phyloP scores from a whole-genome alignment of 2,329 filamentous ascomycete genomes.

The Orbilia quercus region DNA sequence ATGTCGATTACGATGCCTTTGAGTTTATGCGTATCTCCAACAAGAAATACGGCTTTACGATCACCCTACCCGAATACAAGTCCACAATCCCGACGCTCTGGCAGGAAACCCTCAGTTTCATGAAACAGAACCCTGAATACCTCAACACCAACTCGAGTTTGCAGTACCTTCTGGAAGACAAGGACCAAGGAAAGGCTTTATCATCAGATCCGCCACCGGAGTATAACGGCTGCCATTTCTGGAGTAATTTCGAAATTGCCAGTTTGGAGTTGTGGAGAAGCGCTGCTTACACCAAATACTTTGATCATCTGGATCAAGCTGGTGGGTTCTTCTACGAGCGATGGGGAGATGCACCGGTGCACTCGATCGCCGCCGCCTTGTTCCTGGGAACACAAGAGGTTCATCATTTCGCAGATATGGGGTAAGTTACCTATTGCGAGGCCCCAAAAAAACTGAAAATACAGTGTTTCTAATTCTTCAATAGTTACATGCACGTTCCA shows the following conservation, averaged over 20 bases:
- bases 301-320: conserved; percentile 58
- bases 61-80: conserved; percentile 59
- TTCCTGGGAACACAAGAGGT: conserved; percentile 58
- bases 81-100: conserved; percentile 59
- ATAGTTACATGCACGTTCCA: conserved; percentile 54
- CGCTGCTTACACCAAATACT: conserved; percentile 58
- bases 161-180: conserved; percentile 58
- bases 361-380: conserved; percentile 58
- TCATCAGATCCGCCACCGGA: conserved; percentile 39
- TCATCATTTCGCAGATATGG: conserved; percentile 60
- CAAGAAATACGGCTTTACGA: conserved; percentile 60
- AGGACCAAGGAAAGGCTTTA: conserved; percentile 53
- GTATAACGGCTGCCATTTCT: conserved; percentile 60
- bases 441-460: not conserved
- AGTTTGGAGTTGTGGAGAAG: conserved; percentile 59
- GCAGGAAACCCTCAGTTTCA: conserved; percentile 58
- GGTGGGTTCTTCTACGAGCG: conserved; percentile 60
- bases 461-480: conserved; percentile 16
- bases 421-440: conserved; percentile 43
- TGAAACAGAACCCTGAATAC: conserved; percentile 57
- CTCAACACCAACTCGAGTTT: conserved; percentile 58
- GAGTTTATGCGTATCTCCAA: conserved; percentile 58
- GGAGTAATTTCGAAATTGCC: conserved; percentile 60
- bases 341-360: conserved; percentile 60
- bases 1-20: conserved; percentile 60